Base-by-base conservation (phyloP, 2,329 filamentous ascomycete genomes). In the Colletotrichum kahawae region DNA sequence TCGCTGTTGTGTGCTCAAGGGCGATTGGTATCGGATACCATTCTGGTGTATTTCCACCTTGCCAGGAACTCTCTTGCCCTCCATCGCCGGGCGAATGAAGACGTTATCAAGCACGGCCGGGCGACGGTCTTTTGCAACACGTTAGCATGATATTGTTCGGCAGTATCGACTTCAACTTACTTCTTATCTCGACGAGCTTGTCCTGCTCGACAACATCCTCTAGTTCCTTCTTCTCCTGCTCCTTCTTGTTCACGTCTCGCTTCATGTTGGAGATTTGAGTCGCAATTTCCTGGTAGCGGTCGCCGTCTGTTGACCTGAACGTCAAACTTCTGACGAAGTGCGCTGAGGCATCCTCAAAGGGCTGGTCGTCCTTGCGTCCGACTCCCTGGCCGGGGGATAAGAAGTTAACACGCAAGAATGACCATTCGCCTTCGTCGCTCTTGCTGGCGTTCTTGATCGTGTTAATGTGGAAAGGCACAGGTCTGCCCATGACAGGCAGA, bases 401-500 rank as follows among this genome's bases (percentile, higher is more conserved):
- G 83, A 99, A 98, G 86, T 99, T 99, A 88, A 99, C 96, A 78
- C 97, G 93, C 38, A 99, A 88, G 82, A 97, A 98, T 0, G 95
- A 94, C 86, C 95, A 98, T 77, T 98, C 96, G 64, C 95, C 95
- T 84, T 99, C 97, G 77, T 98, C 96, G 78, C 95, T 98, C 85
- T 98, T 98, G 87, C 96, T 98, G 27, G 96, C 97, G 82, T 98
- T 99, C 86, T 99, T 99, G 90, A 99, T 98, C 4, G 97, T 98
- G 82, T 92, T 91, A 82, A 99, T 98, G 84, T 99, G 97, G 88
- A 98, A 99, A 0, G 97, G 97, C 31, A 99, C 97, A 0, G 97
- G 96, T 9, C 97, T 93, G 57, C 97, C 97, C 95, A 99, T 98
- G 80, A 99, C 96, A 4, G 97, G 97, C 57, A 99, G 91, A 67